Conservation (phyloP, 2,329 filamentous ascomycete genomes). For the Clonostachys byssicola region DNA sequence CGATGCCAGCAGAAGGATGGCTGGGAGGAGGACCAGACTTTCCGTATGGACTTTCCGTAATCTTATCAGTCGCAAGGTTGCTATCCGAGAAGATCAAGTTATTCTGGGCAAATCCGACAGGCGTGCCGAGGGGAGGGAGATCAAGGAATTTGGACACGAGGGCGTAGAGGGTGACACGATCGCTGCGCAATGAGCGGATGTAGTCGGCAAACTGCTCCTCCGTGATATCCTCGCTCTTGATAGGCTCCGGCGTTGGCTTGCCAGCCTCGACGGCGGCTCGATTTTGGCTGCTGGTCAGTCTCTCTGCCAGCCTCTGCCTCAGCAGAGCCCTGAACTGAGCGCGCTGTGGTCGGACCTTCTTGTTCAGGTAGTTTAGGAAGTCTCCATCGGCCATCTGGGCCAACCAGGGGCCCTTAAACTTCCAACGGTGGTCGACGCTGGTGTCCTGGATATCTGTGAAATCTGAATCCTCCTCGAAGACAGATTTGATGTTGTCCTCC, state of each 20-base stretch:
- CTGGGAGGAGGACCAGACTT: slow-evolving; percentile 52
- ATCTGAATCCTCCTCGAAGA: slow-evolving; percentile 57
- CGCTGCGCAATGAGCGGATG: slow-evolving; percentile 46
- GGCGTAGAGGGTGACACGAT: slow-evolving; percentile 45
- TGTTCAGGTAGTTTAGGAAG: slow-evolving; percentile 52
- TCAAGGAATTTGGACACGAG: slow-evolving; percentile 59
- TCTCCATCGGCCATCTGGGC: slow-evolving; percentile 57
- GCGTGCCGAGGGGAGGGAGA: slow-evolving; percentile 45
- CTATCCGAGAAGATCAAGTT: slow-evolving; percentile 10
- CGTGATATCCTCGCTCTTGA: slow-evolving; percentile 32
- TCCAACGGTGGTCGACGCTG: slow-evolving; percentile 52
- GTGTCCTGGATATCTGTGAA: slow-evolving; percentile 36
- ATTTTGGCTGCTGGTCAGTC: slow-evolving; percentile 32
- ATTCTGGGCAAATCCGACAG: slow-evolving; percentile 11
- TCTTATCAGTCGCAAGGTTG: neutral
- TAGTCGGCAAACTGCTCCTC: slow-evolving; percentile 47
- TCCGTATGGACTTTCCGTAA: slow-evolving; percentile 37
- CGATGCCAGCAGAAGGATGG: slow-evolving; percentile 59
- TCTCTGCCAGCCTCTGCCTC: slow-evolving; percentile 39
- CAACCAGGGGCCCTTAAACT: slow-evolving; percentile 63
- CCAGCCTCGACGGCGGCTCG: slow-evolving; percentile 32
- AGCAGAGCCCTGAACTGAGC: slow-evolving; percentile 51
- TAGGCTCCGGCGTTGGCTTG: slow-evolving; percentile 15
- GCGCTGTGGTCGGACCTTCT: slow-evolving; percentile 47
- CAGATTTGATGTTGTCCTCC: slow-evolving; percentile 30